These are phyloP conservation scores for Torulaspora globosa DNA, from an alignment of 1,139 yeast genomes.

Conservation along the genomic window DNA sequence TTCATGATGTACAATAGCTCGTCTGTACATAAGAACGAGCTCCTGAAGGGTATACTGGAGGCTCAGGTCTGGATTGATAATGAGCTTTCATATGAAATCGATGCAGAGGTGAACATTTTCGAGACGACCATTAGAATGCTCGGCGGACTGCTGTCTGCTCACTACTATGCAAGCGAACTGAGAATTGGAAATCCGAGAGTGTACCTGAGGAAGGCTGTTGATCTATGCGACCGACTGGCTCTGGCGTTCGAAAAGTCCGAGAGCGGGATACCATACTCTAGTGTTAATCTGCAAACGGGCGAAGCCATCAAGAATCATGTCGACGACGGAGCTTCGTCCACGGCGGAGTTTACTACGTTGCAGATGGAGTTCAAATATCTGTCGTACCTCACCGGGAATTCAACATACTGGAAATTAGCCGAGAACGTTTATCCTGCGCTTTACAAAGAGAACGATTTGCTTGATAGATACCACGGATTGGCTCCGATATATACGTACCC, in stretches of 20 bases:
- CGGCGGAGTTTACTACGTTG: conserved; percentile 86
- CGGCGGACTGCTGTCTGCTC: conserved; percentile 85
- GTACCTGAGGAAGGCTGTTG: conserved; percentile 74
- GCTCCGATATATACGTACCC: conserved; percentile 81
- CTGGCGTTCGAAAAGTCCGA: conserved; percentile 59
- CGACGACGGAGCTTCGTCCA: conserved; percentile 70
- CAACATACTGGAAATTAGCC: conserved; percentile 69
- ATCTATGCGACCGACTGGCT: conserved; percentile 55
- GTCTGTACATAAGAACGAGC: conserved; percentile 65
- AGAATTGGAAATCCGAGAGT: conserved; percentile 41
- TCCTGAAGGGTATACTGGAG: conserved; percentile 55
- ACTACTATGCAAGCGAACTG: conserved; percentile 59
- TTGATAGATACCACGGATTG: conserved; percentile 52
- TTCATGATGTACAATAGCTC: conserved; percentile 72
- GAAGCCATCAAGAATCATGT: conserved; percentile 58
- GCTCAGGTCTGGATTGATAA: conserved; percentile 74
- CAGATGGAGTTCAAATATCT: conserved; percentile 87
- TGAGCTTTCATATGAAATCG: conserved; percentile 56
- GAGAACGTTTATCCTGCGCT: conserved; percentile 68
- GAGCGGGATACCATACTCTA: conserved; percentile 72
- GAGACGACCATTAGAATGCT: conserved; percentile 93
- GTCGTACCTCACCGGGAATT: conserved; percentile 74
- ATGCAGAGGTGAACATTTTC: conserved; percentile 70
- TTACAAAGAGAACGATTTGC: conserved; percentile 40
- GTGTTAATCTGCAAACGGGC: conserved; percentile 67